Percentiles rank a stretch among this genome's conserved stretches.
Evolutionary conservation across 305 asterid species (phyloP).

Genomic region (Fraxinus ornus): DNA sequence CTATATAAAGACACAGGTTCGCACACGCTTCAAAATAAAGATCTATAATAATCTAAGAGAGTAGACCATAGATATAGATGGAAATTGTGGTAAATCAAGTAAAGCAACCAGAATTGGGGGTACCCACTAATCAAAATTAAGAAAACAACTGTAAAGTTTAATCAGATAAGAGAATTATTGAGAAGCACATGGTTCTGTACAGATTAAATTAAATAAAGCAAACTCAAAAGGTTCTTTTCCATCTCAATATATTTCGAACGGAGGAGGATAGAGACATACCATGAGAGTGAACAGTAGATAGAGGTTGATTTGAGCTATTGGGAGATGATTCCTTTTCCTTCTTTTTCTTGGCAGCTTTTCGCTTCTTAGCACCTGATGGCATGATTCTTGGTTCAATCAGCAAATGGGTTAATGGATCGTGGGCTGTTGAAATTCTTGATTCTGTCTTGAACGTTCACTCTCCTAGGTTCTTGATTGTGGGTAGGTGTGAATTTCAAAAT

Average conservation of each 20-base stretch:
- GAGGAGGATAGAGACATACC: constrained; percentile 19
- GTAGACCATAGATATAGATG: not conserved
- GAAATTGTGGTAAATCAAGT: constrained; percentile 1
- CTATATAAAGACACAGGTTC: not conserved
- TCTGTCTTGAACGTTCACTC: not conserved
- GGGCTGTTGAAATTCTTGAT: not conserved
- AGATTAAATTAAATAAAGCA: not conserved
- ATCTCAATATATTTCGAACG: not conserved
- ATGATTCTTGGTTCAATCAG: constrained; percentile 18
- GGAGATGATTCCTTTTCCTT: constrained; percentile 22
- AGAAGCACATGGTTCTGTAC: not conserved
- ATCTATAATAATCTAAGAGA: not conserved
- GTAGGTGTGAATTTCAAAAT: not conserved
- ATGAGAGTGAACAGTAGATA: constrained; percentile 17
- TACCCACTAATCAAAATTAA: constrained; percentile 29
- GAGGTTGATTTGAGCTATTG: constrained; percentile 10
- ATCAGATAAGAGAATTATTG: constrained; percentile 14
- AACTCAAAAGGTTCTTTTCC: not conserved
- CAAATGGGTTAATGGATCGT: not conserved
- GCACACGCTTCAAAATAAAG: not conserved
- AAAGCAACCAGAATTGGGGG: constrained; percentile 25
- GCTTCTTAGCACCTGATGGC: constrained; percentile 50
- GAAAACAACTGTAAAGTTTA: constrained; percentile 27
- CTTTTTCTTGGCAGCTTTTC: constrained; percentile 47
- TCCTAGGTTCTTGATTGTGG: not conserved